These are phyloP conservation scores for Circinella minor DNA, from an alignment of 371 early-diverging fungal species.

Conservation along the genomic window DNA sequence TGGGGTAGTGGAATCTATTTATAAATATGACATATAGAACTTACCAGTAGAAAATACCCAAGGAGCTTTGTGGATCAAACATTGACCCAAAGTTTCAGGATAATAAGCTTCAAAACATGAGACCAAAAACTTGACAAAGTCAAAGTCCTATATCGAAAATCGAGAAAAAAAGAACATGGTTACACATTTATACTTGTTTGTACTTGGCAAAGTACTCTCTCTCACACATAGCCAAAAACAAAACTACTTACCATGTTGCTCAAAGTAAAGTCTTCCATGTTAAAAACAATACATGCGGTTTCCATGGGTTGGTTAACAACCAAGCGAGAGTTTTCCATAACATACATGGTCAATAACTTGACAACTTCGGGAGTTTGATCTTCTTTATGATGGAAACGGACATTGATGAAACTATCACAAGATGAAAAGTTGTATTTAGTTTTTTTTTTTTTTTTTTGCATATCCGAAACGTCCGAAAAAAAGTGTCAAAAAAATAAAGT, in stretches of 20 bases:
- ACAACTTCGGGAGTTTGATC: conserved; percentile 62
- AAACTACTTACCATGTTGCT: conserved; percentile 69
- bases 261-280: conserved; percentile 80
- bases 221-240: neutral
- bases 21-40: neutral
- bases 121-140: conserved; percentile 80
- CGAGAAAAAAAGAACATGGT: neutral
- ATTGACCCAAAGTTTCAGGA: conserved; percentile 85
- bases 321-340: conserved; percentile 86
- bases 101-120: conserved; percentile 86
- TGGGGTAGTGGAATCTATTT: too few relatives aligned
- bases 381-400: conserved; percentile 59
- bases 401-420: conserved; percentile 62
- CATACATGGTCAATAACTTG: conserved; percentile 69
- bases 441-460: neutral
- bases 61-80: conserved; percentile 84
- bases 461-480: neutral
- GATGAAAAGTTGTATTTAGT: neutral
- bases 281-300: conserved; percentile 83
- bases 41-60: conserved; percentile 81
- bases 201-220: neutral
- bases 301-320: conserved; percentile 77
- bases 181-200: conserved; percentile 1
- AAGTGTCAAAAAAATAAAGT: neutral
- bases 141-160: conserved; percentile 61